Conservation (phyloP, 2,329 filamentous ascomycete species). For the Rosellinia necatrix region DNA sequence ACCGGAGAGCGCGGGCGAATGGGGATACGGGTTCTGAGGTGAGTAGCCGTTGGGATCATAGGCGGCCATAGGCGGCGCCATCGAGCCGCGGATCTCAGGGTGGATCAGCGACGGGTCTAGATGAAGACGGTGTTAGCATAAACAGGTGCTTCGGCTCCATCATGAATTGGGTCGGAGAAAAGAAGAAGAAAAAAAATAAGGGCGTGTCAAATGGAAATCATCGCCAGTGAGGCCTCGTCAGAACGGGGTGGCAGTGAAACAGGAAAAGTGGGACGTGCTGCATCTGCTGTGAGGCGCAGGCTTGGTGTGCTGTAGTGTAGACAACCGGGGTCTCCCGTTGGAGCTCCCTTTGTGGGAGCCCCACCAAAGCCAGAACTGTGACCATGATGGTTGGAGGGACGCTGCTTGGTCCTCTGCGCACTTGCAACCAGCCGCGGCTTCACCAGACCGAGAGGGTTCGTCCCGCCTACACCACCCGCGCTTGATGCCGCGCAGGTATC, state of each 20-base stretch:
- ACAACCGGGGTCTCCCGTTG: conserved; percentile 27
- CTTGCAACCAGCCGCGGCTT: conserved; percentile 17
- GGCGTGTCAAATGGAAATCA: too few relatives aligned
- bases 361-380: conserved; percentile 15
- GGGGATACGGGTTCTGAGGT: conserved; percentile 55
- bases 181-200: conserved; percentile 13
- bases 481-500: not conserved
- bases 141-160: conserved; percentile 7
- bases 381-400: conserved; percentile 2
- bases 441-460: conserved; percentile 10
- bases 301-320: conserved; percentile 16
- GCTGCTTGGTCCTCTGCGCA: conserved; percentile 12
- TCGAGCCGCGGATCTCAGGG: conserved; percentile 55
- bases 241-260: conserved; percentile 12
- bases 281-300: conserved; percentile 23
- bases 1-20: conserved; percentile 69
- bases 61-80: conserved; percentile 51
- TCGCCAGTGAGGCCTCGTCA: conserved; percentile 26
- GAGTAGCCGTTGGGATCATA: conserved; percentile 56
- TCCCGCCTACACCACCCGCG: not conserved
- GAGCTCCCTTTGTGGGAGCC: conserved; percentile 16
- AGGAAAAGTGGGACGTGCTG: conserved; percentile 13
- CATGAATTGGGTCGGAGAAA: conserved; percentile 3
- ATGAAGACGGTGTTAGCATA: conserved; percentile 38
- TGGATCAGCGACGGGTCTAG: conserved; percentile 63